A percentile compares a stretch with the other conserved stretches of the same genome.
phyloP scores from a whole-genome alignment of 78 protist species.

The Dictyostelium citrinum region DNA sequence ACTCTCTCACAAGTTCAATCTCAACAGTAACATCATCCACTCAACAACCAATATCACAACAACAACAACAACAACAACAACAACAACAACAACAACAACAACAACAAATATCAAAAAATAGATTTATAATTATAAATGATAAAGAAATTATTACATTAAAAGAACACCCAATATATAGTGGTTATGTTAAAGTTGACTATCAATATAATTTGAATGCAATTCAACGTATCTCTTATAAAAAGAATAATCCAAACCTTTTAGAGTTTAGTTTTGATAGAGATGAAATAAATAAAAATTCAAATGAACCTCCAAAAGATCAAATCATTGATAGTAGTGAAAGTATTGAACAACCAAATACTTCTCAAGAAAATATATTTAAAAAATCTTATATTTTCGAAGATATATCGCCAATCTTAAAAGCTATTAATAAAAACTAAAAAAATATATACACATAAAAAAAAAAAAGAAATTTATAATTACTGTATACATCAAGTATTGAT shows the following conservation, averaged over 20 bases:
- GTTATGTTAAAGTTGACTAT: constrained; percentile 49
- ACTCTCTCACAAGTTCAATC: background rate
- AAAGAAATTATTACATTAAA: background rate
- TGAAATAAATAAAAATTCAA: background rate
- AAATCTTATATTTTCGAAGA: background rate
- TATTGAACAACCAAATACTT: background rate
- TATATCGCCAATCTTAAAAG: background rate
- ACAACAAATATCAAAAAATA: background rate
- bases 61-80: background rate
- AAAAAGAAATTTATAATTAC: too few species aligned
- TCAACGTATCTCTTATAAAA: constrained; percentile 1
- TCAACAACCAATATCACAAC: background rate
- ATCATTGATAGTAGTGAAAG: background rate
- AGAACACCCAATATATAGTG: constrained; percentile 37
- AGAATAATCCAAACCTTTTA: background rate
- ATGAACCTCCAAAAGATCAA: background rate
- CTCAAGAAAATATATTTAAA: background rate
- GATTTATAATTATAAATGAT: constrained; percentile 15
- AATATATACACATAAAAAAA: too few species aligned
- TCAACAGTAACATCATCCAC: background rate
- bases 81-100: background rate
- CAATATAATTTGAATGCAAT: background rate
- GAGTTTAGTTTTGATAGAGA: constrained; percentile 1
- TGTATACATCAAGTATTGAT: too few species aligned
- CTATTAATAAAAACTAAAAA: background rate